Percentiles rank a stretch among this genome's conserved stretches.
Conservation (phyloP, 441 rosid genomes). For the Biscutella laevigata region DNA sequence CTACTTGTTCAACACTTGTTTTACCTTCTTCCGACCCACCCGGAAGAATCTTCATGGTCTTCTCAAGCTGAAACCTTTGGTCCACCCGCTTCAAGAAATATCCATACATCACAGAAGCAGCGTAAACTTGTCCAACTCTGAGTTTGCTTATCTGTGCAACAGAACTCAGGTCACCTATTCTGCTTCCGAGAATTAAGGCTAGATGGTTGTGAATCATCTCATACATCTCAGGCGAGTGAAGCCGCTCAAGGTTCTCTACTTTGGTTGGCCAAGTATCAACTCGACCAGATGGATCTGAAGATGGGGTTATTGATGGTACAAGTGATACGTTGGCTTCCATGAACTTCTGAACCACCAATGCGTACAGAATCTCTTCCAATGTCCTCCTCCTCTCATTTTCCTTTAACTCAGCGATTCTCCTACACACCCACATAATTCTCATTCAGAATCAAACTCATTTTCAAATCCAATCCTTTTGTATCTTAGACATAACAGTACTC, state of each 20-base stretch:
- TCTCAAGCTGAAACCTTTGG: conserved; percentile 93
- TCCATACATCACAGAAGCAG: conserved; percentile 94
- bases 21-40: conserved; percentile 30
- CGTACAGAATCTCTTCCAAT: conserved; percentile 77
- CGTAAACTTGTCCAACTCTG: conserved; percentile 90
- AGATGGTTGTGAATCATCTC: conserved; percentile 94
- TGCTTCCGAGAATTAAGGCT: conserved; percentile 63
- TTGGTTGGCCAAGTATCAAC: conserved; percentile 61
- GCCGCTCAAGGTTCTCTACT: conserved; percentile 51
- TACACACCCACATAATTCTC: conserved; percentile 16
- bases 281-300: conserved; percentile 45
- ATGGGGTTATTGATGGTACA: conserved; percentile 47
- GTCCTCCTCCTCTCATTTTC: conserved; percentile 71
- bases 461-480: not conserved
- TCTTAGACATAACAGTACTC: not conserved
- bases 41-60: conserved; percentile 69
- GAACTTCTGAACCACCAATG: conserved; percentile 81
- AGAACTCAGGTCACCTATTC: conserved; percentile 42
- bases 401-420: conserved; percentile 91
- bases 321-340: conserved; percentile 79
- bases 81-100: conserved; percentile 85
- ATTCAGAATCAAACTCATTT: conserved; percentile 3
- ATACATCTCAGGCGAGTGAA: conserved; percentile 79
- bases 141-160: conserved; percentile 78
- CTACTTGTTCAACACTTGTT: conserved; percentile 26